phyloP scores from a whole-genome alignment of 2,329 filamentous ascomycete genomes.

The Rhynchosporium graminicola region DNA sequence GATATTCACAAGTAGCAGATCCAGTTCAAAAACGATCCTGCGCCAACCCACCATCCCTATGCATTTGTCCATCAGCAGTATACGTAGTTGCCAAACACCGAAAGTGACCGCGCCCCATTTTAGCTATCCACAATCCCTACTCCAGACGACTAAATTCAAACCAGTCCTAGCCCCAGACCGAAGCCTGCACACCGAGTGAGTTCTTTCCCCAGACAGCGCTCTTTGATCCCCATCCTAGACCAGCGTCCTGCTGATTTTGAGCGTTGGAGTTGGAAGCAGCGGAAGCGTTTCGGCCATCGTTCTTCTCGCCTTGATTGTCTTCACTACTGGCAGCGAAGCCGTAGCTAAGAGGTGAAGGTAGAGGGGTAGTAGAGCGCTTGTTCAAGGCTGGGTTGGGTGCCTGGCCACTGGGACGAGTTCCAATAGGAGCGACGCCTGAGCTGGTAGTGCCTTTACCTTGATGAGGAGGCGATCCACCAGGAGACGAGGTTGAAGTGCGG shows the following conservation, averaged over 20 bases:
- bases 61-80: slow-evolving; percentile 25
- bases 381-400: slow-evolving; percentile 60
- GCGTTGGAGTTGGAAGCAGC: slow-evolving; percentile 59
- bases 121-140: slow-evolving; percentile 18
- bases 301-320: slow-evolving; percentile 45
- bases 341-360: slow-evolving; percentile 84
- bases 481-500: slow-evolving; percentile 84
- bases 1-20: background rate
- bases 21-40: slow-evolving; percentile 17
- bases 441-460: slow-evolving; percentile 60
- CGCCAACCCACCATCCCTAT: slow-evolving; percentile 26
- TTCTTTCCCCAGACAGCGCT: slow-evolving; percentile 82
- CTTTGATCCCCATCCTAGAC: slow-evolving; percentile 73
- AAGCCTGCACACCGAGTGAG: slow-evolving; percentile 83
- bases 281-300: slow-evolving; percentile 48
- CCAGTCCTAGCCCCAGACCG: slow-evolving; percentile 78
- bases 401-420: slow-evolving; percentile 75
- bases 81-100: slow-evolving; percentile 32
- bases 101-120: slow-evolving; percentile 25
- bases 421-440: slow-evolving; percentile 83
- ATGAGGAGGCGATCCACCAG: slow-evolving; percentile 76
- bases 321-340: slow-evolving; percentile 61
- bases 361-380: slow-evolving; percentile 78
- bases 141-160: slow-evolving; percentile 7
- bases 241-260: slow-evolving; percentile 41